Evolutionary conservation across 129 eudicot species (phyloP).

Genomic region (Escallonia rubra): DNA sequence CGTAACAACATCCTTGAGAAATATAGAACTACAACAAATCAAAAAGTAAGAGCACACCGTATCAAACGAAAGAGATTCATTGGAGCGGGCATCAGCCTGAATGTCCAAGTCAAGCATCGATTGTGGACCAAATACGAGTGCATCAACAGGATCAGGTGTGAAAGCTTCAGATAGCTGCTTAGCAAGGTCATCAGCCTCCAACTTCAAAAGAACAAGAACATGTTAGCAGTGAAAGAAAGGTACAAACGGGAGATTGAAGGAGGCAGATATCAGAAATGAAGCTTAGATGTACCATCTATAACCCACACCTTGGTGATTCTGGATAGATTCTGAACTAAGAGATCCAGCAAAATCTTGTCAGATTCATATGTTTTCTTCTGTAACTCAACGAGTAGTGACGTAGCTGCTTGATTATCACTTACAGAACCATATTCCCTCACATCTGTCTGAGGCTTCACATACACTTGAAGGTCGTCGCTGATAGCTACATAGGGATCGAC

Average conservation of each 20-base stretch:
- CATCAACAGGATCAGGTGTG: conserved; percentile 86
- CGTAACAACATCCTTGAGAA: too few species aligned
- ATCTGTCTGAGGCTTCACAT: conserved; percentile 58
- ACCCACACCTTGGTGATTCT: conserved; percentile 49
- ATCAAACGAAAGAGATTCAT: conserved; percentile 73
- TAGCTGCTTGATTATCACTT: conserved; percentile 57
- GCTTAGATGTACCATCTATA: neutral
- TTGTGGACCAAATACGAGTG: conserved; percentile 65
- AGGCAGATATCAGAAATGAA: too few species aligned
- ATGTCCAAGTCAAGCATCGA: conserved; percentile 51
- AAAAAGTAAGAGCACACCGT: conserved; percentile 36
- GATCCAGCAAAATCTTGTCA: conserved; percentile 40
- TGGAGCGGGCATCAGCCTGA: conserved; percentile 48
- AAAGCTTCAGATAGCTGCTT: conserved; percentile 64
- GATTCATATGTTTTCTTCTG: conserved; percentile 44
- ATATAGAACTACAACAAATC: neutral
- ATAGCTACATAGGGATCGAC: conserved; percentile 71
- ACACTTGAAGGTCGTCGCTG: conserved; percentile 79
- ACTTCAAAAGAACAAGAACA: conserved; percentile 24
- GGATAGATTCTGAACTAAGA: conserved; percentile 55
- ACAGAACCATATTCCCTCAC: conserved; percentile 58
- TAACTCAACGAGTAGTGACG: conserved; percentile 38
- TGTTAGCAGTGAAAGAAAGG: too few species aligned
- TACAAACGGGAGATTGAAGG: too few species aligned
- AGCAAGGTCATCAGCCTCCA: conserved; percentile 58